Evolutionary conservation across 495 filamentous ascomycete genomes (phyloP).

Genomic region (Tuber calosporum): DNA sequence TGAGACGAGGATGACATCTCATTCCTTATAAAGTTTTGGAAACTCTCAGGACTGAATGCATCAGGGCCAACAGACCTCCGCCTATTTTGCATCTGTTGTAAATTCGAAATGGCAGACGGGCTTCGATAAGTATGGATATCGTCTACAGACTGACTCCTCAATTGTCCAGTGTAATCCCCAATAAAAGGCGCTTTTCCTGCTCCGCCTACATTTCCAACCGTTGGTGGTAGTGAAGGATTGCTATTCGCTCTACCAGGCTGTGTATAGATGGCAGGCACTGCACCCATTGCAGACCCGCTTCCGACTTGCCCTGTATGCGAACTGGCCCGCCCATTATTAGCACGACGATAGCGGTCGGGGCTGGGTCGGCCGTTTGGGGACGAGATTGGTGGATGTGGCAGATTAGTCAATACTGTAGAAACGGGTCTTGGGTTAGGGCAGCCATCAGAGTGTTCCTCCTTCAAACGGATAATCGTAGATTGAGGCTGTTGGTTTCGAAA

Average conservation of each 20-base stretch:
- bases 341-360: constrained; percentile 61
- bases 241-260: constrained; percentile 41
- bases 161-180: constrained; percentile 42
- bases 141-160: constrained; percentile 43
- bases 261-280: constrained; percentile 44
- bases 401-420: constrained; percentile 49
- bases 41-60: constrained; percentile 48
- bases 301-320: constrained; percentile 15
- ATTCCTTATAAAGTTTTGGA: constrained; percentile 40
- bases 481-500: constrained; percentile 41
- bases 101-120: constrained; percentile 26
- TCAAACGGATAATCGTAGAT: constrained; percentile 38
- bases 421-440: constrained; percentile 46
- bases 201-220: constrained; percentile 17
- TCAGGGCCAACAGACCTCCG: constrained; percentile 38
- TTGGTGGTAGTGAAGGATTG: constrained; percentile 42
- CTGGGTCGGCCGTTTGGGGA: constrained; percentile 51
- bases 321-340: constrained; percentile 43
- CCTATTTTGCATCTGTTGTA: constrained; percentile 40
- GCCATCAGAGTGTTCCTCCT: constrained; percentile 43
- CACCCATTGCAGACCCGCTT: constrained; percentile 43
- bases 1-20: constrained; percentile 42
- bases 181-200: constrained; percentile 40
- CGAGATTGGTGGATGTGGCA: constrained; percentile 47
- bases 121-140: constrained; percentile 45